These are phyloP conservation scores for Mucor sp. DNA, from an alignment of 371 early-diverging fungal species.

Conservation along the genomic window DNA sequence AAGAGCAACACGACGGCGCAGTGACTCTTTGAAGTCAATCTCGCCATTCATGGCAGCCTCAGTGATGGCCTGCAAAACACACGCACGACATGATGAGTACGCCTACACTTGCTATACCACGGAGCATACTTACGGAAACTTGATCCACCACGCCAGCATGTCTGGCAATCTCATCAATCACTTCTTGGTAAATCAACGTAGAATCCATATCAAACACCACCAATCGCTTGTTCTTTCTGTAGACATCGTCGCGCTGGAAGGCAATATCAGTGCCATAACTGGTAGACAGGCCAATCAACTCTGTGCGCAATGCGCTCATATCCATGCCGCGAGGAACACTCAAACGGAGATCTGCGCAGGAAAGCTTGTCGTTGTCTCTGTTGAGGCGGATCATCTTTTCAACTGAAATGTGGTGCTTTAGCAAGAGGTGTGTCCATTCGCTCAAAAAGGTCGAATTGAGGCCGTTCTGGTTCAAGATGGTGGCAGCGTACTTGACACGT, in stretches of 20 bases:
- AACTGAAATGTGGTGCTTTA: constrained; percentile 74
- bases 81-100: background rate
- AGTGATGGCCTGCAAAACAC: constrained; percentile 77
- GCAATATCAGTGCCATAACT: constrained; percentile 82
- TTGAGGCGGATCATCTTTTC: constrained; percentile 80
- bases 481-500: constrained; percentile 82
- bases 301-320: constrained; percentile 64
- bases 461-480: constrained; percentile 79
- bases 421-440: constrained; percentile 72
- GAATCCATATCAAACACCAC: constrained; percentile 99
- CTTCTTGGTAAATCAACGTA: constrained; percentile 96
- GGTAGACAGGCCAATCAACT: constrained; percentile 71
- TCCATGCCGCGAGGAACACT: constrained; percentile 71
- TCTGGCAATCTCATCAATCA: constrained; percentile 97
- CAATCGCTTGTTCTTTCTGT: constrained; percentile 87
- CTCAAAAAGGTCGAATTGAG: constrained; percentile 71
- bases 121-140: constrained; percentile 73
- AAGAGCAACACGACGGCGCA: constrained; percentile 84
- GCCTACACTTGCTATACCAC: background rate
- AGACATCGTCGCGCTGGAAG: constrained; percentile 86
- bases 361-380: constrained; percentile 53
- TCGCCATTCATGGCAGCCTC: constrained; percentile 97
- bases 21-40: constrained; percentile 93
- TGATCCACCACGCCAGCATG: constrained; percentile 88
- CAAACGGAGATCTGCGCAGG: constrained; percentile 78